Evolutionary conservation across 2,329 filamentous ascomycete species (phyloP).

Genomic region (Colletotrichum sp.): DNA sequence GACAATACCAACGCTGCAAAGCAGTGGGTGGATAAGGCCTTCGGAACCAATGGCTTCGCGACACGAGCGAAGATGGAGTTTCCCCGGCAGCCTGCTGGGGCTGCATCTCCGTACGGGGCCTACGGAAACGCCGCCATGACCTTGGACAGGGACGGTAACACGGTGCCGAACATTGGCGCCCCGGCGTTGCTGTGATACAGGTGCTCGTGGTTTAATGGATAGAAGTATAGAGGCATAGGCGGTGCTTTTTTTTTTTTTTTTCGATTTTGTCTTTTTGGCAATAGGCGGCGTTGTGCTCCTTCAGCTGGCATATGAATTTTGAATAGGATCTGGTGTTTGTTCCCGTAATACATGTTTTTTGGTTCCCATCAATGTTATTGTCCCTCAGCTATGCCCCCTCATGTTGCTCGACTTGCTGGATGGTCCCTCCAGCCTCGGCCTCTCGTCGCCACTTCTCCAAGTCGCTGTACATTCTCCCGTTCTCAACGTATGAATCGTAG

Average conservation of each 20-base stretch:
- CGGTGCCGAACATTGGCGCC: background rate
- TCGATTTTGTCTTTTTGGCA: background rate
- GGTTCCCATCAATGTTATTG: background rate
- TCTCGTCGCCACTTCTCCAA: background rate
- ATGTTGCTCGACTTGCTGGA: background rate
- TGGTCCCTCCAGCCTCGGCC: background rate
- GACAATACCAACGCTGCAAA: background rate
- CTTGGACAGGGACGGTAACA: background rate
- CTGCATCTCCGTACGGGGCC: background rate
- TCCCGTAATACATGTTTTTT: background rate
- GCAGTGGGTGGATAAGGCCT: background rate
- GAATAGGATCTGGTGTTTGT: background rate
- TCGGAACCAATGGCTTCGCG: background rate
- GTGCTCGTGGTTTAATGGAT: background rate
- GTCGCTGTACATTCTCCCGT: background rate
- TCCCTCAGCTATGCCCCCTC: background rate
- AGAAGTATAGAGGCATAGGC: background rate
- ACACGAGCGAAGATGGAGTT: background rate
- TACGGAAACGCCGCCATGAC: background rate
- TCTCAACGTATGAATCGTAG: background rate
- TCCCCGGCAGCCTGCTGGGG: background rate
- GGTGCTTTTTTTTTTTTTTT: too few relatives aligned
- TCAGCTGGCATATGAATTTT: background rate
- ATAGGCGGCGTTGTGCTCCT: background rate
- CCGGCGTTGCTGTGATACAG: background rate